A percentile compares a stretch with the other conserved stretches of the same genome.
Conservation (phyloP, 2,329 filamentous ascomycete species). For the Parasarocladium wereldwijsianum region DNA sequence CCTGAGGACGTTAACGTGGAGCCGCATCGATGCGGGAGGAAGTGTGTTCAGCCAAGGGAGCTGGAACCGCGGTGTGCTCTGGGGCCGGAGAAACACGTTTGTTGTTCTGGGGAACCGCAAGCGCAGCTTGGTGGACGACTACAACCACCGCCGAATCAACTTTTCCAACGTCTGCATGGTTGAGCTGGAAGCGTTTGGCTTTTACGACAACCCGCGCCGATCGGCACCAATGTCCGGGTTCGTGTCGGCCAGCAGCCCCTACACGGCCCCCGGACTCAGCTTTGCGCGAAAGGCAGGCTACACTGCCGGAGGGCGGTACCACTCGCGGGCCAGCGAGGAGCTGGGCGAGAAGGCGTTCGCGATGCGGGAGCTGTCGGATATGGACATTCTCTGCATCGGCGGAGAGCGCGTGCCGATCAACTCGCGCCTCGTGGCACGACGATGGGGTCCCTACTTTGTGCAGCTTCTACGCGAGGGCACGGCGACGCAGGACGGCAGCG, state of each 20-base stretch:
- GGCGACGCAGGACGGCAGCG: constrained; percentile 54
- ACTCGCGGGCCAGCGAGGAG: constrained; percentile 68
- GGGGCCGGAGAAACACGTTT: constrained; percentile 88
- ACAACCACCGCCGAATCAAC: constrained; percentile 95
- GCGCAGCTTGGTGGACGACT: constrained; percentile 87
- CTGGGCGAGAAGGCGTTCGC: constrained; percentile 68
- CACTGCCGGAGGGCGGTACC: constrained; percentile 60
- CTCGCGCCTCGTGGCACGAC: constrained; percentile 69
- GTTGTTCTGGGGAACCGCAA: constrained; percentile 91
- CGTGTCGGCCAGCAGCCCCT: constrained; percentile 65
- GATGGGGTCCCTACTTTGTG: constrained; percentile 95
- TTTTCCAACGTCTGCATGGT: constrained; percentile 96
- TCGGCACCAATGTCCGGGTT: constrained; percentile 68
- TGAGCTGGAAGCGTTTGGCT: constrained; percentile 88
- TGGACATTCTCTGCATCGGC: constrained; percentile 88
- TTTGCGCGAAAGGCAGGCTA: constrained; percentile 44
- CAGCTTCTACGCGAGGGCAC: constrained; percentile 76
- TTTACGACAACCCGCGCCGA: constrained; percentile 88
- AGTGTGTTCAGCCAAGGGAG: constrained; percentile 93
- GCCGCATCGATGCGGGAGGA: constrained; percentile 85
- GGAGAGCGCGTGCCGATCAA: constrained; percentile 90
- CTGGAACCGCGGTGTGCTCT: constrained; percentile 91
- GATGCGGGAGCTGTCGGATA: constrained; percentile 79
- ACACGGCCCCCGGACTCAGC: constrained; percentile 39
- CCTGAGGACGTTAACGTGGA: constrained; percentile 78